Conservation (phyloP, 2,329 filamentous ascomycete genomes). For the Aspergillus tamarii region DNA sequence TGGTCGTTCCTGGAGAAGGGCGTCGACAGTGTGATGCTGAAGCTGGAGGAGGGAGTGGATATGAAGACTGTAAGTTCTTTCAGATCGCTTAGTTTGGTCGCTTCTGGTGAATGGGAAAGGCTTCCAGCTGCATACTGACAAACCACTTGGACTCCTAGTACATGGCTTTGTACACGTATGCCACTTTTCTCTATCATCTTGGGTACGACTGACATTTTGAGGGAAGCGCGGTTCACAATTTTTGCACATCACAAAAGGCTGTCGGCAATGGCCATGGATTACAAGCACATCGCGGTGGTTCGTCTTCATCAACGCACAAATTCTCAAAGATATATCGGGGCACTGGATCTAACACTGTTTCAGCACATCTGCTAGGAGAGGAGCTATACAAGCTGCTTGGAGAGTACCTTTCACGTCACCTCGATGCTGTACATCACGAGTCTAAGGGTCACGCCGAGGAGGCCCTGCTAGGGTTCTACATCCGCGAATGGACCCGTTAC, state of each 20-base stretch:
- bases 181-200: conserved; percentile 25
- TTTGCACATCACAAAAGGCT: conserved; percentile 97
- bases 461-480: conserved; percentile 88
- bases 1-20: conserved; percentile 89
- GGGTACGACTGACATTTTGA: conserved; percentile 22
- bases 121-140: conserved; percentile 17
- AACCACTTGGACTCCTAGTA: conserved; percentile 58
- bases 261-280: conserved; percentile 60
- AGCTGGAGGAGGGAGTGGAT: conserved; percentile 88
- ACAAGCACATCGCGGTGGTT: conserved; percentile 73
- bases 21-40: conserved; percentile 90
- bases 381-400: conserved; percentile 93
- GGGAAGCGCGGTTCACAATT: conserved; percentile 87
- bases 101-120: neutral
- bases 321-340: neutral
- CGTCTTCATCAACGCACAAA: conserved; percentile 20
- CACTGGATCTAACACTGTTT: conserved; percentile 19
- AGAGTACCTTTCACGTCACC: conserved; percentile 77
- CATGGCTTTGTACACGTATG: conserved; percentile 92
- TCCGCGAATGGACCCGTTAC: conserved; percentile 94
- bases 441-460: conserved; percentile 86
- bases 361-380: conserved; percentile 91
- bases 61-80: conserved; percentile 72
- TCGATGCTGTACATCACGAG: conserved; percentile 69
- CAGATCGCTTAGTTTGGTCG: neutral